Conservation (phyloP, 2,329 filamentous ascomycete species). For the Stachybotrys elegans region DNA sequence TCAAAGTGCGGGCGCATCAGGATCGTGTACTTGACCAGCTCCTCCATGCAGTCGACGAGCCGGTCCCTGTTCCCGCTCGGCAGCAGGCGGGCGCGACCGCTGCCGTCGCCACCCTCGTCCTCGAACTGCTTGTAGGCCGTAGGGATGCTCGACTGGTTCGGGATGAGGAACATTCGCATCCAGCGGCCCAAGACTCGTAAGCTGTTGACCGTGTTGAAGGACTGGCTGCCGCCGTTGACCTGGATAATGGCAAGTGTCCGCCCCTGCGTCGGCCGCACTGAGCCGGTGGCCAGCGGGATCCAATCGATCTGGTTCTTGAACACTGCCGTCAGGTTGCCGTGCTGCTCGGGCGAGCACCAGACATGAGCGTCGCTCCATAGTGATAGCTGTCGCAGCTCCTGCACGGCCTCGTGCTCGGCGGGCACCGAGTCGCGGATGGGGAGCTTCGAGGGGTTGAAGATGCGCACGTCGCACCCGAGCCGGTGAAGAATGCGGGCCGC, state of each 20-base stretch:
- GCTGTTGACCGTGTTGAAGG: slow-evolving; percentile 60
- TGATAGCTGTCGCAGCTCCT: slow-evolving; percentile 54
- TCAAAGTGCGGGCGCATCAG: slow-evolving; percentile 55
- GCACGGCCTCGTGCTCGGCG: slow-evolving; percentile 51
- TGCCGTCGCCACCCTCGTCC: slow-evolving; percentile 38
- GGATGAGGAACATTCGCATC: slow-evolving; percentile 63
- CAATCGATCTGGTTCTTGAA: slow-evolving; percentile 68
- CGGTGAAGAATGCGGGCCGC: slow-evolving; percentile 54
- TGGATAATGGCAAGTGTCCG: slow-evolving; percentile 56
- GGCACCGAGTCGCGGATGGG: slow-evolving; percentile 56
- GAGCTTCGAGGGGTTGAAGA: slow-evolving; percentile 52
- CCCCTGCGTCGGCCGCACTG: slow-evolving; percentile 58
- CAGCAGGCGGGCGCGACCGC: slow-evolving; percentile 31
- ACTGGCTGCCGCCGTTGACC: slow-evolving; percentile 59
- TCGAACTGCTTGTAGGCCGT: slow-evolving; percentile 55
- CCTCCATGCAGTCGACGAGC: slow-evolving; percentile 61
- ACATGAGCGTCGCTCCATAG: slow-evolving; percentile 60
- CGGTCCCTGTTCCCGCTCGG: slow-evolving; percentile 51
- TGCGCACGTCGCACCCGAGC: slow-evolving; percentile 58
- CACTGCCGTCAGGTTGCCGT: slow-evolving; percentile 57
- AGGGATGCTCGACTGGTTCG: slow-evolving; percentile 58
- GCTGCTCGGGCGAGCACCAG: slow-evolving; percentile 60
- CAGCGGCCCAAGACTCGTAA: slow-evolving; percentile 58
- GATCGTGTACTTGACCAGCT: slow-evolving; percentile 62
- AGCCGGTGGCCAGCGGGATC: slow-evolving; percentile 56